Percentiles rank a stretch among this genome's conserved stretches.
phyloP scores from a whole-genome alignment of 306 rosid genomes.

The Prunus armeniaca region DNA sequence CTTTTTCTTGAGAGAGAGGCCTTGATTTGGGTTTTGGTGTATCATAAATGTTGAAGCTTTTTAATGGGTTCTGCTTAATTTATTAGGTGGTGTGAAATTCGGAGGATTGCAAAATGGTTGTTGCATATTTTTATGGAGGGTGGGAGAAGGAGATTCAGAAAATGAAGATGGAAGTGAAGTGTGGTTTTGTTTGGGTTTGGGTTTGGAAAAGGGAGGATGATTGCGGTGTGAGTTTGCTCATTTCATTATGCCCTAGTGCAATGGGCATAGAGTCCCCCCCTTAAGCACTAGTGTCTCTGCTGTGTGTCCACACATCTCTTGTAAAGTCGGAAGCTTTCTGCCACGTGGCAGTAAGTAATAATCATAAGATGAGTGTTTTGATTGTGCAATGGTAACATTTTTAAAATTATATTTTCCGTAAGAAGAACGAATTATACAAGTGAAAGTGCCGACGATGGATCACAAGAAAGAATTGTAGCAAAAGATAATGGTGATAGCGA shows the following conservation, averaged over 20 bases:
- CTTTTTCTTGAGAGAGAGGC: slow-evolving; percentile 7
- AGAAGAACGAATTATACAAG: too few relatives aligned
- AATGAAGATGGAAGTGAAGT: background rate
- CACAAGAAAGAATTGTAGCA: too few relatives aligned
- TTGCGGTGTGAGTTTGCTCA: too few relatives aligned
- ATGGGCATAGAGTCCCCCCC: too few relatives aligned
- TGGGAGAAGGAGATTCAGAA: background rate
- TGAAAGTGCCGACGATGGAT: too few relatives aligned
- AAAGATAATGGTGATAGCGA: too few relatives aligned
- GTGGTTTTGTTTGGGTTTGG: background rate
- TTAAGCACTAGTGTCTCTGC: too few relatives aligned
- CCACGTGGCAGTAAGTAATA: slow-evolving; percentile 11
- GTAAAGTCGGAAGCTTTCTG: background rate
- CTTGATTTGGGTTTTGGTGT: slow-evolving; percentile 25
- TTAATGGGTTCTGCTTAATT: background rate
- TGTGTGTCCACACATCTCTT: background rate
- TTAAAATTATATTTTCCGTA: too few relatives aligned
- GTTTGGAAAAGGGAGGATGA: too few relatives aligned
- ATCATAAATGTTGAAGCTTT: slow-evolving; percentile 25
- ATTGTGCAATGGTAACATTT: too few relatives aligned
- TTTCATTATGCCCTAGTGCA: too few relatives aligned
- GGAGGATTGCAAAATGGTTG: background rate
- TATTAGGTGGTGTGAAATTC: slow-evolving; percentile 2
- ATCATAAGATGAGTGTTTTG: too few relatives aligned
- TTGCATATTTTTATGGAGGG: slow-evolving; percentile 3